phyloP scores from a whole-genome alignment of 176 grass and related monocot genomes.

The Phragmites australis region DNA sequence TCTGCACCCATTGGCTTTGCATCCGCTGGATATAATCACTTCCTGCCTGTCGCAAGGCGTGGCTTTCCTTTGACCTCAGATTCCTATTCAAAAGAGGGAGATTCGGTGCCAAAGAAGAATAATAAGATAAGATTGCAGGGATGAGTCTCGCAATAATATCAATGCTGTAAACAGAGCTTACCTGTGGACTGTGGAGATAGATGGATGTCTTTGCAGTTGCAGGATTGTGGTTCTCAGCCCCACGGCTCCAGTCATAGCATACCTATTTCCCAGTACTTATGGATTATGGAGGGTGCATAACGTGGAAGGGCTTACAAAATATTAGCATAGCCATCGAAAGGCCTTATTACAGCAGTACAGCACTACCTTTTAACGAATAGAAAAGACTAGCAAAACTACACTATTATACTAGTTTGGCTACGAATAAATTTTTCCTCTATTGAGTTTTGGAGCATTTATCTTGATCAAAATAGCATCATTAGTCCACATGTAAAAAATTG shows the following conservation, averaged over 20 bases:
- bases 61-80: constrained; percentile 95
- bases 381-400: neutral
- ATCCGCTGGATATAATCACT: constrained; percentile 26
- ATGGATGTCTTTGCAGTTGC: constrained; percentile 89
- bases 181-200: constrained; percentile 89
- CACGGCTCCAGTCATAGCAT: constrained; percentile 94
- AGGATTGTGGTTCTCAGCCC: constrained; percentile 96
- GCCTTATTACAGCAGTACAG: too few species aligned
- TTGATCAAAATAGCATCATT: neutral
- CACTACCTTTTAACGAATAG: neutral
- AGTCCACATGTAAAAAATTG: neutral
- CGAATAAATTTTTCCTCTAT: neutral
- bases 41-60: constrained; percentile 60
- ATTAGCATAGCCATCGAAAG: neutral
- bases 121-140: neutral
- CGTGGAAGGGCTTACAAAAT: neutral
- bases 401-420: neutral
- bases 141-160: neutral
- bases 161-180: constrained; percentile 8
- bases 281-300: neutral
- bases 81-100: constrained; percentile 52
- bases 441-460: neutral
- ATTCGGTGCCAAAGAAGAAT: neutral
- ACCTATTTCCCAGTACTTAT: constrained; percentile 44
- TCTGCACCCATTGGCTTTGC: constrained; percentile 7